Evolutionary conservation across 2,329 filamentous ascomycete species (phyloP).

Genomic region (Pseudogymnoascus sp.): DNA sequence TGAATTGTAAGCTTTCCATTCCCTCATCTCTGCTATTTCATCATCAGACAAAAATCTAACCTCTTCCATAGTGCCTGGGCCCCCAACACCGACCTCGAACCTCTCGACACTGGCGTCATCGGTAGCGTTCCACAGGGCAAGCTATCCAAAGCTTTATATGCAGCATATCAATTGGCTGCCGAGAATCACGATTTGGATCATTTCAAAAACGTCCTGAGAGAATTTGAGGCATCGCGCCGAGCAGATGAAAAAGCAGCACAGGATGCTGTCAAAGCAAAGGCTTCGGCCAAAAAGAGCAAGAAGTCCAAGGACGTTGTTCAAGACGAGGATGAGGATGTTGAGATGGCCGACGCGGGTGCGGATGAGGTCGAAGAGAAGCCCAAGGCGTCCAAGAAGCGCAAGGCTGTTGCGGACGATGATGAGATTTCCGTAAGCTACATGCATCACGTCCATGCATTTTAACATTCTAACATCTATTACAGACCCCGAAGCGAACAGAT

Average conservation of each 20-base stretch:
- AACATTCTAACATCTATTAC: slow-evolving; percentile 17
- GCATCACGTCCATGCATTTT: not conserved
- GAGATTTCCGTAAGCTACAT: slow-evolving; percentile 53
- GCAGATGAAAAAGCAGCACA: slow-evolving; percentile 43
- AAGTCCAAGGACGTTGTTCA: slow-evolving; percentile 37
- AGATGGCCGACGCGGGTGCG: slow-evolving; percentile 47
- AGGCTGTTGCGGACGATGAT: slow-evolving; percentile 64
- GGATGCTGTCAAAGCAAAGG: slow-evolving; percentile 41
- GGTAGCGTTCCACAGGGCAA: slow-evolving; percentile 60
- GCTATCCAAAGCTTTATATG: slow-evolving; percentile 68
- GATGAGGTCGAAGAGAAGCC: slow-evolving; percentile 44
- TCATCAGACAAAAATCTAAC: slow-evolving; percentile 14
- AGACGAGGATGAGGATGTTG: slow-evolving; percentile 46
- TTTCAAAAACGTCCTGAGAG: slow-evolving; percentile 73
- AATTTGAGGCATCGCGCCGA: slow-evolving; percentile 59
- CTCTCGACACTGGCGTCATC: slow-evolving; percentile 67
- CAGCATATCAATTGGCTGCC: slow-evolving; percentile 71
- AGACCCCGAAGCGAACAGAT: slow-evolving; percentile 51
- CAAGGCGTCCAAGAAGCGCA: slow-evolving; percentile 67
- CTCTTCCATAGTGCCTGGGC: slow-evolving; percentile 68
- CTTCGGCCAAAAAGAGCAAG: slow-evolving; percentile 42
- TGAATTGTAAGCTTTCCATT: slow-evolving; percentile 69
- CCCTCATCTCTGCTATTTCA: not conserved
- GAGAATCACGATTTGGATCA: slow-evolving; percentile 69
- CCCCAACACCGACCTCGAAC: slow-evolving; percentile 70